phyloP scores from a whole-genome alignment of 2,329 filamentous ascomycete genomes.

The Cryphonectria carpinicola region DNA sequence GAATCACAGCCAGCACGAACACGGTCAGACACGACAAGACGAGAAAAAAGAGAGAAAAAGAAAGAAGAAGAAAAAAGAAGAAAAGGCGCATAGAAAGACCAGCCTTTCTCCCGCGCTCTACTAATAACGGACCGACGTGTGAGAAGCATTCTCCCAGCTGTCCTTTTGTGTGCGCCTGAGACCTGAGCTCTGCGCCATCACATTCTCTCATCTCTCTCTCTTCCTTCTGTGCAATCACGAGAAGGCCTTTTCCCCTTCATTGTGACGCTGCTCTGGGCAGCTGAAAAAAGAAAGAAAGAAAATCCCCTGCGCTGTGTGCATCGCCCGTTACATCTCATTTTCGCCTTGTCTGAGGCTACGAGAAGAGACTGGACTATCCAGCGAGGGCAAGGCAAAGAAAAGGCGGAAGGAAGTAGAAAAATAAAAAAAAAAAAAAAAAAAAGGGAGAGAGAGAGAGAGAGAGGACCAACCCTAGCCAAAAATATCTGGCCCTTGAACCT shows the following conservation, averaged over 20 bases:
- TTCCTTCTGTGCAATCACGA: slow-evolving; percentile 11
- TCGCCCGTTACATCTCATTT: slow-evolving; percentile 26
- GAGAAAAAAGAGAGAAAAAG: neutral
- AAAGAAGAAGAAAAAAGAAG: neutral
- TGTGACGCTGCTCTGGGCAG: slow-evolving; percentile 1
- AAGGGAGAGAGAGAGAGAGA: neutral
- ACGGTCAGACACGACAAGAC: neutral
- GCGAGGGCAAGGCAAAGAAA: neutral
- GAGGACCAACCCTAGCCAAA: slow-evolving; percentile 19
- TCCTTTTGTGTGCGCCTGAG: neutral
- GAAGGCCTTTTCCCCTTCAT: neutral
- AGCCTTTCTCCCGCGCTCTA: slow-evolving; percentile 10
- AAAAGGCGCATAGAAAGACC: slow-evolving; percentile 13
- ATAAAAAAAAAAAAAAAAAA: neutral
- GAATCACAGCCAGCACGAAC: slow-evolving; percentile 10
- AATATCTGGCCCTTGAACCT: slow-evolving; percentile 26
- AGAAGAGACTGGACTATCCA: slow-evolving; percentile 7
- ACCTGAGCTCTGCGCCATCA: neutral
- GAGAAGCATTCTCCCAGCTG: neutral
- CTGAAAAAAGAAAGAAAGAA: slow-evolving; percentile 6
- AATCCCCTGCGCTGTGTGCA: neutral
- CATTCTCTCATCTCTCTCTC: neutral
- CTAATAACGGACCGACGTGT: slow-evolving; percentile 14
- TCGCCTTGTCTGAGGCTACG: slow-evolving; percentile 21
- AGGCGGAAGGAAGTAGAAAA: too few species aligned